Evolutionary conservation across 495 filamentous ascomycete species (phyloP).

Genomic region (Hypomontagnella monticulosa): DNA sequence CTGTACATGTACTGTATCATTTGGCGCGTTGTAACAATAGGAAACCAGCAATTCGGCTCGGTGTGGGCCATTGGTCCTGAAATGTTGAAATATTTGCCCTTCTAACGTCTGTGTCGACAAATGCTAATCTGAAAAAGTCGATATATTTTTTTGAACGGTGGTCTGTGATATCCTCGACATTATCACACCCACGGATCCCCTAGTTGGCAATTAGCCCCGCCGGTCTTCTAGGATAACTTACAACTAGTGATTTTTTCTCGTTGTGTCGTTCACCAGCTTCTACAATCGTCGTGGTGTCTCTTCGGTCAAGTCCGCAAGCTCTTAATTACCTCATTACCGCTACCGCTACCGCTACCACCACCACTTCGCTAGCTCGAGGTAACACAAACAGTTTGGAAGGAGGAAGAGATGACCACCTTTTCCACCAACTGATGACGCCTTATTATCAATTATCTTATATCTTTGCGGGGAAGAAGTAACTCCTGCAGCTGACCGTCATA

Average conservation of each 20-base stretch:
- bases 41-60: slow-evolving; percentile 33
- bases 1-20: too few relatives aligned
- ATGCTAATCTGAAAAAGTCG: slow-evolving; percentile 37
- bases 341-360: too few relatives aligned
- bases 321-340: slow-evolving; percentile 35
- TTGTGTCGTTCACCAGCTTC: neutral
- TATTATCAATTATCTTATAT: neutral
- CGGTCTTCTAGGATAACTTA: slow-evolving; percentile 24
- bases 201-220: slow-evolving; percentile 33
- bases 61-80: slow-evolving; percentile 34
- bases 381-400: slow-evolving; percentile 10
- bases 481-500: slow-evolving; percentile 38
- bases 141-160: slow-evolving; percentile 5
- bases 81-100: slow-evolving; percentile 24
- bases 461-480: slow-evolving; percentile 28
- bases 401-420: slow-evolving; percentile 8
- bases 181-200: slow-evolving; percentile 3
- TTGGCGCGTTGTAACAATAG: slow-evolving; percentile 40
- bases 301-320: slow-evolving; percentile 9
- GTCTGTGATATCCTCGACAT: slow-evolving; percentile 30
- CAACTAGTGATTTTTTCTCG: neutral
- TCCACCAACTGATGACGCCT: slow-evolving; percentile 19
- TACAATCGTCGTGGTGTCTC: too few relatives aligned
- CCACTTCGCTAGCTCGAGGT: slow-evolving; percentile 14
- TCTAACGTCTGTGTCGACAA: neutral